Evolutionary conservation across 306 rosid genomes (phyloP).

Genomic region (Argentina anserina): DNA sequence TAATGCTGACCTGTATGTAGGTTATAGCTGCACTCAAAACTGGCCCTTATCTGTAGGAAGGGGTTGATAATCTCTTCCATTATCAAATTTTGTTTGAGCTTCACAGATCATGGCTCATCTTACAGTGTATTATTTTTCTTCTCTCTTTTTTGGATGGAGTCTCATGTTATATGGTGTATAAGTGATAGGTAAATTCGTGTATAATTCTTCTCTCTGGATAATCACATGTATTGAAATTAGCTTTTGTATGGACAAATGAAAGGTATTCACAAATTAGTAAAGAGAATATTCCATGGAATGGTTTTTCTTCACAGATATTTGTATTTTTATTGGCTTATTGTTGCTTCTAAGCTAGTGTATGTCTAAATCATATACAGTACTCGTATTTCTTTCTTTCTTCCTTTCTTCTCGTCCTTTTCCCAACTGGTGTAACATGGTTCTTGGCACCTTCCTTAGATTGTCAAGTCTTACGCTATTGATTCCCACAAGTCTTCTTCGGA

Average conservation of each 20-base stretch:
- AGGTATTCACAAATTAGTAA: constrained; percentile 18
- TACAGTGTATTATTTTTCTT: constrained; percentile 15
- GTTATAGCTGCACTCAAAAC: constrained; percentile 29
- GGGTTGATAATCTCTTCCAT: constrained; percentile 30
- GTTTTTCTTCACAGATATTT: background rate
- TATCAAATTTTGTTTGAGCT: constrained; percentile 34
- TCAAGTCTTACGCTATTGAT: too few relatives aligned
- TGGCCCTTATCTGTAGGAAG: constrained; percentile 33
- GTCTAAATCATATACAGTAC: background rate
- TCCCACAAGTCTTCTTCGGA: too few relatives aligned
- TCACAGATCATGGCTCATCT: constrained; percentile 19
- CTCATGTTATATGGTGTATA: constrained; percentile 44
- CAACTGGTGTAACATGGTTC: too few relatives aligned
- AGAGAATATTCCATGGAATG: background rate
- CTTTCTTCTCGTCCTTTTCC: too few relatives aligned
- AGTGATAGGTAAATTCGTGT: constrained; percentile 56
- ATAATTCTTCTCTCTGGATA: constrained; percentile 37
- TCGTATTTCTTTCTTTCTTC: too few relatives aligned
- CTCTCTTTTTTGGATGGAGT: background rate
- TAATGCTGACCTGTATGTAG: constrained; percentile 39
- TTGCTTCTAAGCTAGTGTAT: background rate
- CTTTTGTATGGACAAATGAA: constrained; percentile 26
- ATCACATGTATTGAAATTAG: constrained; percentile 28
- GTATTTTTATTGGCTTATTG: background rate
- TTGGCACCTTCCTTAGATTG: too few relatives aligned